Base-by-base conservation (phyloP, 2,329 filamentous ascomycete species). In the Penicillium psychrosexuale region DNA sequence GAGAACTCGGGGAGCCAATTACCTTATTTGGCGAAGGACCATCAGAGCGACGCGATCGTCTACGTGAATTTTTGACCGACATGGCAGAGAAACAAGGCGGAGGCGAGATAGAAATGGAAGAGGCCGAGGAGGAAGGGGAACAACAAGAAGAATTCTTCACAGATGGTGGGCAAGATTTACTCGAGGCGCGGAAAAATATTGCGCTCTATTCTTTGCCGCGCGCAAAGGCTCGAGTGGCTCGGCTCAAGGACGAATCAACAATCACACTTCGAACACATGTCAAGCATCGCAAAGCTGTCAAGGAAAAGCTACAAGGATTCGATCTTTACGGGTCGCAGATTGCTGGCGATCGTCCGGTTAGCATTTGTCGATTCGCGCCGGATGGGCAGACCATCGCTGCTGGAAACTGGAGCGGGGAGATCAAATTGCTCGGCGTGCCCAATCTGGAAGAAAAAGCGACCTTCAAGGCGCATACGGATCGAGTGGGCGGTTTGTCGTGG, bases 141-240 rank as follows among this genome's bases (percentile, higher is more conserved):
- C 85, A 87, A 63, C 89, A 95, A 61, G 91, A 97, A 68, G 94
- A 99, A 65, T 99, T 97, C 73, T 99, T 97, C 72, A 96, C 93
- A 0, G 83, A 89, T 64, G 94, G 94, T 3, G 84, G 86, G 1
- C 80, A 84, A 4, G 86, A 87, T 38, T 78, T 99, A 24, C 76
- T 96, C 5, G 80, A 88, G 47, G 90, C 91, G 2, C 83, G 94
- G 57, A 84, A 86, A 65, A 82, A 87, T 27, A 91, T 99, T 58
- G 91, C 92, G 7, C 80, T 82, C 43, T 97, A 87, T 72, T 96
- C 91, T 6, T 76, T 99, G 46, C 91, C 91, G 1, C 82, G 90
- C 53, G 90, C 94, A 47, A 90, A 89, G 70, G 83, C 83, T 62
- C 84, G 93, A 61, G 78, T 94, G 4, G 85, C 84, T 19, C 88